Conservation (phyloP, 2,329 filamentous ascomycete species). For the Massarina eburnea region DNA sequence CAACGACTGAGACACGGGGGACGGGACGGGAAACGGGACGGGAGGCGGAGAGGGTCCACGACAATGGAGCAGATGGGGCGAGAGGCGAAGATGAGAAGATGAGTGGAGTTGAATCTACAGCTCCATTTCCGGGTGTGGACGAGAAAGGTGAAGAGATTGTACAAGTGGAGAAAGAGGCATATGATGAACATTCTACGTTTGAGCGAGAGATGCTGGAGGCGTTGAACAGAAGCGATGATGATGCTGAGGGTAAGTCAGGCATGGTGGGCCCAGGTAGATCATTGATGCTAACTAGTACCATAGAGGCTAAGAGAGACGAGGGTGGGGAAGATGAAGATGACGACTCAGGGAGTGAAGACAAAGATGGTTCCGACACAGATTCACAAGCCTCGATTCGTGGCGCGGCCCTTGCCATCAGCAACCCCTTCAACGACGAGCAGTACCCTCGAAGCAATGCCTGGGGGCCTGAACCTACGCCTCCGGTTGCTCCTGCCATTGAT, state of each 20-base stretch:
- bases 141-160: not conserved
- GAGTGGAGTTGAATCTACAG: not conserved
- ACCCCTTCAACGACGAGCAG: not conserved
- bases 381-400: not conserved
- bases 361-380: not conserved
- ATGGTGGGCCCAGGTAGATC: not conserved
- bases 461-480: not conserved
- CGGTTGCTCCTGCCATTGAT: not conserved
- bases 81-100: not conserved
- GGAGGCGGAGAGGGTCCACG: not conserved
- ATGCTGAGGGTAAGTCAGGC: conserved; percentile 1
- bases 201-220: conserved; percentile 7
- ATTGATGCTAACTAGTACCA: not conserved
- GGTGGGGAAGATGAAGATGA: not conserved
- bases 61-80: not conserved
- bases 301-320: not conserved
- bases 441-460: not conserved
- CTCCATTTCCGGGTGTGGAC: not conserved
- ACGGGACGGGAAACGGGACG: too few relatives aligned
- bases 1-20: not conserved
- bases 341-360: not conserved
- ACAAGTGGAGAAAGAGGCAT: not conserved
- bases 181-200: conserved; percentile 1
- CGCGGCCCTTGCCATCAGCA: not conserved
- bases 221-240: conserved; percentile 5